These are phyloP conservation scores for Metroxylon sagu DNA, from an alignment of 176 grass and related monocot species.

Conservation along the genomic window DNA sequence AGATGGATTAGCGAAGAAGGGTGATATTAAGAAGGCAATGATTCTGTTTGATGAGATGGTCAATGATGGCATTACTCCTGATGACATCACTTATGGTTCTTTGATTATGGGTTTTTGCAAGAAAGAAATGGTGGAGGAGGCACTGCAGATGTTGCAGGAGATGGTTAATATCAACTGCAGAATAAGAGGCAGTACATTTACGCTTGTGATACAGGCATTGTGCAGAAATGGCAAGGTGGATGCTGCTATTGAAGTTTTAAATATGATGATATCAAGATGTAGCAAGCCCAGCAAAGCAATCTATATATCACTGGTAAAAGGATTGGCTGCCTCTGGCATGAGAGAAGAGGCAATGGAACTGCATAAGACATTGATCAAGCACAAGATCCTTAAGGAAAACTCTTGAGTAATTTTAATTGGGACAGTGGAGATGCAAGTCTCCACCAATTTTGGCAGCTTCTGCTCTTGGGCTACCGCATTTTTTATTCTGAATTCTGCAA, in stretches of 20 bases:
- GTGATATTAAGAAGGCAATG: constrained; percentile 38
- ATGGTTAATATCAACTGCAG: constrained; percentile 45
- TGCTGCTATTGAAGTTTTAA: constrained; percentile 41
- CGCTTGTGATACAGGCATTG: constrained; percentile 48
- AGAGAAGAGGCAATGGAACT: constrained; percentile 39
- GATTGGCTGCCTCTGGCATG: constrained; percentile 40
- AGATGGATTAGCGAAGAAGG: constrained; percentile 63
- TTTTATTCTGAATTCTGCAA: too few relatives aligned
- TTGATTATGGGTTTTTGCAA: constrained; percentile 68
- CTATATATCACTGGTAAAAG: constrained; percentile 43
- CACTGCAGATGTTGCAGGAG: constrained; percentile 38
- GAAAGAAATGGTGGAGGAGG: constrained; percentile 42
- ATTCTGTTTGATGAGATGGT: constrained; percentile 58
- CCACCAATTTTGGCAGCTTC: too few relatives aligned
- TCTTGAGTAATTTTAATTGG: neutral
- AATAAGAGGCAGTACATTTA: constrained; percentile 54
- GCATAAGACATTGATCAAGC: constrained; percentile 31
- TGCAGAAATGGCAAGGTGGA: constrained; percentile 49
- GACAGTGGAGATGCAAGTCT: too few relatives aligned
- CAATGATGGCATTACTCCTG: constrained; percentile 41
- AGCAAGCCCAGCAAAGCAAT: constrained; percentile 27
- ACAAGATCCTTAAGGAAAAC: constrained; percentile 41
- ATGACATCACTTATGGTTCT: constrained; percentile 60
- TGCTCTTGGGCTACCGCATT: too few relatives aligned
- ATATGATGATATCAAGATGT: constrained; percentile 38